Evolutionary conservation across 345 rosid genomes (phyloP).

Genomic region (Nephelium lappaceum): DNA sequence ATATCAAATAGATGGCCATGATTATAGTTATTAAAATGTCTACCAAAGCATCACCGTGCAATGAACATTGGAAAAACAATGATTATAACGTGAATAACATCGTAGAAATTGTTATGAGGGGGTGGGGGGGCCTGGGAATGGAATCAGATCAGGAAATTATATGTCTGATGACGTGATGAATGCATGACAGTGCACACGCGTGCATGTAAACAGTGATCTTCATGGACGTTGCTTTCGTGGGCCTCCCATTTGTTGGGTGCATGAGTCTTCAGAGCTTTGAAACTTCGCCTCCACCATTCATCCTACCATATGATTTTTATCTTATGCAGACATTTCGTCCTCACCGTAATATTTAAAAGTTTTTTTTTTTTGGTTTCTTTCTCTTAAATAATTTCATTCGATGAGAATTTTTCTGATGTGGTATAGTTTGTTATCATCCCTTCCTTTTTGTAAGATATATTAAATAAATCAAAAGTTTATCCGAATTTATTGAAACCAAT

Average conservation of each 20-base stretch:
- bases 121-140: neutral
- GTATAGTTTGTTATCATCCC: too few relatives aligned
- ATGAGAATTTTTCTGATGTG: too few relatives aligned
- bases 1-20: neutral
- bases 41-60: conserved; percentile 1
- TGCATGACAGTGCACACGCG: conserved; percentile 29
- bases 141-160: too few relatives aligned
- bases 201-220: conserved; percentile 30
- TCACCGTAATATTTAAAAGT: too few relatives aligned
- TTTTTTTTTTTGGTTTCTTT: too few relatives aligned
- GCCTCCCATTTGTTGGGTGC: conserved; percentile 17
- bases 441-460: too few relatives aligned
- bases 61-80: neutral
- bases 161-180: neutral
- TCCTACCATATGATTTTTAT: too few relatives aligned
- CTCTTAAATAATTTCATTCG: too few relatives aligned
- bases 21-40: neutral
- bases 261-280: neutral
- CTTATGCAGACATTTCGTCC: too few relatives aligned
- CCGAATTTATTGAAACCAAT: too few relatives aligned
- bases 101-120: neutral
- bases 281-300: too few relatives aligned
- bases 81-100: neutral
- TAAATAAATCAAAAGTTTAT: too few relatives aligned
- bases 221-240: conserved; percentile 10